Evolutionary conservation across 1,284 basidiomycete genomes (phyloP).

Genomic region (Moesziomyces antarcticus): DNA sequence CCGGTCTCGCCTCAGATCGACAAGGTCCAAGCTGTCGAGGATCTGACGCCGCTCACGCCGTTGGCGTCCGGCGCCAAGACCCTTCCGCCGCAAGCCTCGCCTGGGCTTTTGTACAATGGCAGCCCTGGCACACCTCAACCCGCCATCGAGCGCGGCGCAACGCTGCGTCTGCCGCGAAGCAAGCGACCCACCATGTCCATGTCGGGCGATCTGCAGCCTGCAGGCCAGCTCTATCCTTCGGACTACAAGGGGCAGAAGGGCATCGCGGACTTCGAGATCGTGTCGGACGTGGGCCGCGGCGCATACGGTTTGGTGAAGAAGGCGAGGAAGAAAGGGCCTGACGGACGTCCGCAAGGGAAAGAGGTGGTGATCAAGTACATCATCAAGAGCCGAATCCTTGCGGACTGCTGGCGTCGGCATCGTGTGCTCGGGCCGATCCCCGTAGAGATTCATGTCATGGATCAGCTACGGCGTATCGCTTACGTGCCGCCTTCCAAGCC

Average conservation of each 20-base stretch:
- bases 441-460: slow-evolving; percentile 98
- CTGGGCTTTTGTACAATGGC: slow-evolving; percentile 1
- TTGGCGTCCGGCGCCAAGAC: slow-evolving; percentile 24
- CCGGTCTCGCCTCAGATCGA: slow-evolving; percentile 35
- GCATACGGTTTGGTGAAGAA: slow-evolving; percentile 96
- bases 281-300: slow-evolving; percentile 75
- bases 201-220: slow-evolving; percentile 12
- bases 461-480: slow-evolving; percentile 80
- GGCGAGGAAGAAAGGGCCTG: slow-evolving; percentile 79
- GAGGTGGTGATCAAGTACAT: slow-evolving; percentile 93
- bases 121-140: slow-evolving; percentile 24
- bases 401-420: slow-evolving; percentile 98
- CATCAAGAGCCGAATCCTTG: slow-evolving; percentile 96
- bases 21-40: slow-evolving; percentile 12
- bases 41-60: slow-evolving; percentile 30
- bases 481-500: slow-evolving; percentile 44
- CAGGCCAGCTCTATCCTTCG: slow-evolving; percentile 11
- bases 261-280: slow-evolving; percentile 61
- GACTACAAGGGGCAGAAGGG: slow-evolving; percentile 27
- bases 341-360: slow-evolving; percentile 72
- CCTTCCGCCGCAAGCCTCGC: slow-evolving; percentile 7
- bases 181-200: slow-evolving; percentile 33
- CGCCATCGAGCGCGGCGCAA: slow-evolving; percentile 19
- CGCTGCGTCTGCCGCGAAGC: slow-evolving; percentile 37
- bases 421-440: slow-evolving; percentile 94